Evolutionary conservation across 2,329 filamentous ascomycete genomes (phyloP).

Genomic region (Sporothrix phasma): DNA sequence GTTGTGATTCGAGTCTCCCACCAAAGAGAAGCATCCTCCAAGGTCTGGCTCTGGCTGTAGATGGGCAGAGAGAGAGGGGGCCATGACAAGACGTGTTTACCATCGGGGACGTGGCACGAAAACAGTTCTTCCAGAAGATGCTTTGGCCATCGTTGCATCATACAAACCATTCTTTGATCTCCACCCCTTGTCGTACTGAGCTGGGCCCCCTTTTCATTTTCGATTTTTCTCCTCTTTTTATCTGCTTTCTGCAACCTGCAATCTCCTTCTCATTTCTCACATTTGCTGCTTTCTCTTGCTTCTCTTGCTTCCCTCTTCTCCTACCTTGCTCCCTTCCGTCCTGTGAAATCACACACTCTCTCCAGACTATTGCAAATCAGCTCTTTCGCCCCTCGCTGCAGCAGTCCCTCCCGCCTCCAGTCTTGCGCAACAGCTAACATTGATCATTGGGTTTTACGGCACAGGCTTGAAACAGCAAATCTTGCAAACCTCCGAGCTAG

Average conservation of each 20-base stretch:
- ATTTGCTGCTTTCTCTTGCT: not conserved
- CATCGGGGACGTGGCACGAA: not conserved
- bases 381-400: not conserved
- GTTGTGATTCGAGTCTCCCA: not conserved
- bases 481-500: conserved; percentile 4
- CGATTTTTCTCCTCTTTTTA: not conserved
- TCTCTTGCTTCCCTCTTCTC: not conserved
- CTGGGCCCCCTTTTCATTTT: conserved; percentile 5
- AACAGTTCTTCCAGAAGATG: not conserved
- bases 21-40: no score
- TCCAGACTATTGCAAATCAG: not conserved
- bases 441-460: conserved; percentile 8
- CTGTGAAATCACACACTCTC: not conserved
- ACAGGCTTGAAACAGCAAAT: conserved; percentile 13
- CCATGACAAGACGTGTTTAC: not conserved
- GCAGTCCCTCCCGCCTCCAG: not conserved
- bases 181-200: conserved; percentile 1
- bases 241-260: not conserved
- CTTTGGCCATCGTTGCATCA: conserved; percentile 11
- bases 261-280: no score
- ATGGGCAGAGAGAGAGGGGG: not conserved
- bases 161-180: not conserved
- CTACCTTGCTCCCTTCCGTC: not conserved
- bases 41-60: not conserved
- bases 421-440: conserved; percentile 8